Evolutionary conservation across 2,329 filamentous ascomycete genomes (phyloP), one percentile per base, ranked within the genome.

Genomic region (Pochonia chlamydosporia): DNA sequence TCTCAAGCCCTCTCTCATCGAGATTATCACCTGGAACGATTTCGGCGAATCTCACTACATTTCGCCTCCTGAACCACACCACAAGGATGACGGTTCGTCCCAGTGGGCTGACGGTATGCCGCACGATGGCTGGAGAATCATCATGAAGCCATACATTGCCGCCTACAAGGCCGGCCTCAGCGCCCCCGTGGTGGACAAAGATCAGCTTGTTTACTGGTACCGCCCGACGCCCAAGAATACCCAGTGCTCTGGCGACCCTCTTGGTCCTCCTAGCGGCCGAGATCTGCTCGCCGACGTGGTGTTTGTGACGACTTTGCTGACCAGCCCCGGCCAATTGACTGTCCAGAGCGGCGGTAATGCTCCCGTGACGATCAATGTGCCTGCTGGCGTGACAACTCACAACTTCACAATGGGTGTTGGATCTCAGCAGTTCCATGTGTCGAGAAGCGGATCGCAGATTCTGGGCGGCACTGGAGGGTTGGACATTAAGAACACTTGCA

Each of bases 21-120:
- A 55, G 40, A 55, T 54, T 36, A 43, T 55, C 14, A 53, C 50
- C 10, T 56, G 53, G 54, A 56, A 56, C 23, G 54, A 56, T 20
- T 56, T 56, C 35, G 54, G 54, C 16, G 54, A 56, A 40, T 54
- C 53, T 48, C 54, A 56, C 45, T 55, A 56, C 23, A 56, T 56
- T 21, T 54, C 49, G 54, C 54, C 48, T 52, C 44, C n/a, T 24
- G 40, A 56, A 43, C 54, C 54, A 26, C 56, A 54, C 11, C 60
- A 59, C 56, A 66, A 67, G 49, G 69, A 69, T 40, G 73, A 68
- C 51, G 73, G 68, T 51, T 74, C 70, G 36, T 70, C 64, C 20
- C 71, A 65, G 54, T 73, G 70, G 70, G 69, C 68, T 42, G 66
- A 70, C 35, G 68, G 67, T 10, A 73, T 72, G 54, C 67, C 56